A percentile compares a stretch with the other conserved stretches of the same genome.
Conservation (phyloP, 2,329 filamentous ascomycete species). For the Penicillium sp. region DNA sequence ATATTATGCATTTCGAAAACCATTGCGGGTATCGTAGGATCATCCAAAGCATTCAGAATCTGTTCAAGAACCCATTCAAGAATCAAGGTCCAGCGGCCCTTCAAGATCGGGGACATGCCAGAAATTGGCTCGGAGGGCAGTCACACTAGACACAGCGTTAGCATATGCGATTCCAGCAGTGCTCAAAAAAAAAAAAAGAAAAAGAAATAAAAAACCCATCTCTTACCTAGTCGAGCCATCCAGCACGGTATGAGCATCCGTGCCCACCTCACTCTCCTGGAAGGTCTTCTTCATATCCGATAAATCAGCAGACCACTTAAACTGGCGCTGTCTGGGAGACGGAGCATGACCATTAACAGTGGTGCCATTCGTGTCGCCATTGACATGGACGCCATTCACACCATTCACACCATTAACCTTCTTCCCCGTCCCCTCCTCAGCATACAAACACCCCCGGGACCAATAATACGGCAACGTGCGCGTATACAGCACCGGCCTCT, state of each 20-base stretch:
- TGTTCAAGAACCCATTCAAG: conserved; percentile 31
- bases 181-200: not conserved
- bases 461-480: conserved; percentile 80
- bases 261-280: conserved; percentile 63
- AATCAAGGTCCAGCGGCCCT: conserved; percentile 56
- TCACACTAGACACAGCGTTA: conserved; percentile 54
- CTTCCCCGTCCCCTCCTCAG: conserved; percentile 53
- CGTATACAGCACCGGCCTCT: conserved; percentile 63
- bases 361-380: not conserved
- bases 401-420: conserved; percentile 36
- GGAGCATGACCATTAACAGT: not conserved
- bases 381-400: not conserved
- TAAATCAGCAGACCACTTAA: conserved; percentile 81
- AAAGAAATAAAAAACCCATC: not conserved
- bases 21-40: conserved; percentile 22
- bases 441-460: conserved; percentile 67
- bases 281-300: conserved; percentile 77
- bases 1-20: conserved; percentile 11
- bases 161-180: not conserved
- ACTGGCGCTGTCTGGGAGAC: conserved; percentile 65
- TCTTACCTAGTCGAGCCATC: conserved; percentile 69
- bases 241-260: conserved; percentile 81
- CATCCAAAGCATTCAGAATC: conserved; percentile 41
- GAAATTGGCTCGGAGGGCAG: conserved; percentile 81
- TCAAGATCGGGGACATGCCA: conserved; percentile 61